Evolutionary conservation across 441 rosid species (phyloP).

Genomic region (Erysimum cheiri): DNA sequence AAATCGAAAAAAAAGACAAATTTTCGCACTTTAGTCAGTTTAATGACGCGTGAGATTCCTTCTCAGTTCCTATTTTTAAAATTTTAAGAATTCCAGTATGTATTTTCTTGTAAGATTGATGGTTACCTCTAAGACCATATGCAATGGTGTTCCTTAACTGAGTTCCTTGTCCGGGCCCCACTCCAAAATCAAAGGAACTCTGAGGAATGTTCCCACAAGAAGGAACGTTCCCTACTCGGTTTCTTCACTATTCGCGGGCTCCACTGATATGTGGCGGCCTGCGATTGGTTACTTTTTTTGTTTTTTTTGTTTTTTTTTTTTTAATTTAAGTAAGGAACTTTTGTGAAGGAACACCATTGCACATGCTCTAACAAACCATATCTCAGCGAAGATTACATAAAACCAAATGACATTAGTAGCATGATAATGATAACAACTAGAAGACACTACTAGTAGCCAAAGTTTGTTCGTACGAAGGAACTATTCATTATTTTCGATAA

Average conservation of each 20-base stretch:
- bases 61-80: background rate
- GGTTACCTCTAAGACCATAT: background rate
- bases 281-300: too few relatives aligned
- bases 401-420: background rate
- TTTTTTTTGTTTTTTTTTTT: too few relatives aligned
- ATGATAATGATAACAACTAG: background rate
- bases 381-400: background rate
- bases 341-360: too few relatives aligned
- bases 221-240: too few relatives aligned
- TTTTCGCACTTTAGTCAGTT: background rate
- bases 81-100: background rate
- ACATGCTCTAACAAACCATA: slow-evolving; percentile 1
- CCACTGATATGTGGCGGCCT: too few relatives aligned
- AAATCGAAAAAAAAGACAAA: too few relatives aligned
- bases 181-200: too few relatives aligned
- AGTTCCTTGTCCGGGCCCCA: too few relatives aligned
- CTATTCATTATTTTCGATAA: background rate
- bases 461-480: background rate
- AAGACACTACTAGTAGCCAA: background rate
- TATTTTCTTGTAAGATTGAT: background rate
- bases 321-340: too few relatives aligned
- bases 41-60: background rate
- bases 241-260: too few relatives aligned
- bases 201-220: too few relatives aligned
- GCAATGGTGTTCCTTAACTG: too few relatives aligned